phyloP scores from a whole-genome alignment of 129 eudicot genomes.

The Tagetes erecta region DNA sequence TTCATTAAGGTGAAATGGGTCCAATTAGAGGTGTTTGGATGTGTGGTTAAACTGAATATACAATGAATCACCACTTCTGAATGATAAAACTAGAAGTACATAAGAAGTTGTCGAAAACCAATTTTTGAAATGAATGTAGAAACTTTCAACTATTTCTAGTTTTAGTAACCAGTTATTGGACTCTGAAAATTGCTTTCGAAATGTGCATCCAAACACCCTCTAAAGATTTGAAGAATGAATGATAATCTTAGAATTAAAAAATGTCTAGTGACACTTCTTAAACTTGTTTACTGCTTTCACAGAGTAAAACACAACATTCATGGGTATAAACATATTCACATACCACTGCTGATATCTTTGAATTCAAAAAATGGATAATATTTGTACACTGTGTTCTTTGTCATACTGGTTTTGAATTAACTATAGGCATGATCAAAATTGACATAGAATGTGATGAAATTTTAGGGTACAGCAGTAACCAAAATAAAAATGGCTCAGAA shows the following conservation, averaged over 20 bases:
- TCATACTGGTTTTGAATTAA: not conserved
- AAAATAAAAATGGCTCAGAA: conserved; percentile 91
- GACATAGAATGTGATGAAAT: conserved; percentile 2
- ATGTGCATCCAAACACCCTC: not conserved
- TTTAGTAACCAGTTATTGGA: not conserved
- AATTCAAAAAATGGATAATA: too few relatives aligned
- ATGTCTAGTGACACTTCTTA: not conserved
- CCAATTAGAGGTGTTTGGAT: conserved; percentile 12
- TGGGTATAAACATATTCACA: not conserved
- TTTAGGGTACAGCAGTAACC: conserved; percentile 89
- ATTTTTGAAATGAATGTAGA: not conserved
- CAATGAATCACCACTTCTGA: not conserved
- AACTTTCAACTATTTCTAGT: not conserved
- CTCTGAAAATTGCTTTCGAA: not conserved
- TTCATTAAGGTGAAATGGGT: not conserved
- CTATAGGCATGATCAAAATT: not conserved
- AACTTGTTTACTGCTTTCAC: not conserved
- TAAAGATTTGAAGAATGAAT: not conserved
- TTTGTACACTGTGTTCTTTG: not conserved
- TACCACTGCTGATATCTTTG: too few relatives aligned
- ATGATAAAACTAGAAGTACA: not conserved
- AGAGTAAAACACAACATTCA: not conserved
- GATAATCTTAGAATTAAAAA: not conserved
- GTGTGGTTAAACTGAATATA: not conserved
- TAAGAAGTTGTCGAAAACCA: not conserved